Base-by-base conservation (phyloP, 2,329 filamentous ascomycete species). In the Microascus cirrosus region DNA sequence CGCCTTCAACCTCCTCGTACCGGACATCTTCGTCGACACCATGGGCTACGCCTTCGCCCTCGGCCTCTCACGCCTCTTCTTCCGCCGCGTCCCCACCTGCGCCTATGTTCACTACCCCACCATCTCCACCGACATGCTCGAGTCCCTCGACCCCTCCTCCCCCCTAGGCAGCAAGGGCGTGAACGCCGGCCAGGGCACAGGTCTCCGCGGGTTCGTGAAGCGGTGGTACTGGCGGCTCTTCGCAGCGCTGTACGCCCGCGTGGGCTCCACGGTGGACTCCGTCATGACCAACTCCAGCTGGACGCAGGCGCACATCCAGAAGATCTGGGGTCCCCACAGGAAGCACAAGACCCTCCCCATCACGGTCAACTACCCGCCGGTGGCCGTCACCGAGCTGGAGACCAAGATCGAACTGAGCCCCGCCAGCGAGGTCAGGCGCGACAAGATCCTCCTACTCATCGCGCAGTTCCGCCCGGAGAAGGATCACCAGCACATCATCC, bases 41-140 rank as follows among this genome's bases (percentile, higher is more conserved):
- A 96, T 99, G 92, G 94, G 94, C 61, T 99, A 96, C 67, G 91
- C 93, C 28, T 99, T 97, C 68, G 82, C 89, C 0, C 81, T 96
- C 12, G 90, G 89, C 10, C 77, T 96, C 2, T 88, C 80, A 70
- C 94, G 91, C 68, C 80, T 88, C 62, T 77, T 97, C 25, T 97
- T 97, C 68, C 87, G 82, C 0, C 71, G 74, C 39, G 81, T 96
- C 1, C 89, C 93, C 0, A 96, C 91, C 0, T 91, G 83, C 53
- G 92, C 94, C 56, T 99, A 99, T 68, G 92, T 97, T 1, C 94
- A 99, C 73, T 99, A 97, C 69, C 94, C 94, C 1, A 97, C 93
- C 58, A 99, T 99, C 57, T 96, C 92, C 2, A 99, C 91, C 55
- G 94, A 99, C 67, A 99, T 99, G 94, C 82, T 99, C 3, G 81